Percentiles rank a stretch among this genome's conserved stretches.
phyloP scores from a whole-genome alignment of 306 rosid genomes.

The Cyclanthera cordifolia region DNA sequence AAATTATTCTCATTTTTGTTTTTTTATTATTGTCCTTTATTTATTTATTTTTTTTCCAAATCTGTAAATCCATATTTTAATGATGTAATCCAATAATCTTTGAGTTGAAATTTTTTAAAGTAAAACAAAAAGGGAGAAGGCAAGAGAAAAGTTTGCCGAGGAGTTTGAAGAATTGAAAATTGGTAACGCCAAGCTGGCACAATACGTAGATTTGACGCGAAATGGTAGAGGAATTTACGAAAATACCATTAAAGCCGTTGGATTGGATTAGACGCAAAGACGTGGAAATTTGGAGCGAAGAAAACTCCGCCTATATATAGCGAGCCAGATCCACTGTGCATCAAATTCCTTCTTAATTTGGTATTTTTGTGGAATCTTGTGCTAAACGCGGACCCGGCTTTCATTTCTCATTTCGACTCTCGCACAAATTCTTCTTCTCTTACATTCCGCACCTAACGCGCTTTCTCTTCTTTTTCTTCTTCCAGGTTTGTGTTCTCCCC shows the following conservation, averaged over 20 bases:
- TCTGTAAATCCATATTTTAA: too few species aligned
- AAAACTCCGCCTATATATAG: neutral
- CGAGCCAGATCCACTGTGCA: neutral
- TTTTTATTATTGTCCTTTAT: too few species aligned
- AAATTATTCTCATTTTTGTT: too few species aligned
- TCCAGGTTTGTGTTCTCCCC: neutral
- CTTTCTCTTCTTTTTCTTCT: neutral
- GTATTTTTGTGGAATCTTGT: too few species aligned
- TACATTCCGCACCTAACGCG: conserved; percentile 4
- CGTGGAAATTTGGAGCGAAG: neutral
- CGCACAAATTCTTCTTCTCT: neutral
- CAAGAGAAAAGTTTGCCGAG: too few species aligned
- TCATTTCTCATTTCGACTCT: too few species aligned
- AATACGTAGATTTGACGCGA: neutral
- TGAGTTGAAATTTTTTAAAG: too few species aligned
- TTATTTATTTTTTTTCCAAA: too few species aligned
- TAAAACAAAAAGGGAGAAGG: too few species aligned
- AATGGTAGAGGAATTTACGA: neutral
- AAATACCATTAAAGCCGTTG: neutral
- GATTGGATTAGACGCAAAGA: conserved; percentile 6
- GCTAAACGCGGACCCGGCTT: neutral
- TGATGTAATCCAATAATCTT: too few species aligned
- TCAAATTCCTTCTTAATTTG: neutral
- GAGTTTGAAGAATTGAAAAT: too few species aligned
- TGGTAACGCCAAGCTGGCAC: too few species aligned